Conservation (phyloP, 805 yeast species). For the Torulaspora quercuum region DNA sequence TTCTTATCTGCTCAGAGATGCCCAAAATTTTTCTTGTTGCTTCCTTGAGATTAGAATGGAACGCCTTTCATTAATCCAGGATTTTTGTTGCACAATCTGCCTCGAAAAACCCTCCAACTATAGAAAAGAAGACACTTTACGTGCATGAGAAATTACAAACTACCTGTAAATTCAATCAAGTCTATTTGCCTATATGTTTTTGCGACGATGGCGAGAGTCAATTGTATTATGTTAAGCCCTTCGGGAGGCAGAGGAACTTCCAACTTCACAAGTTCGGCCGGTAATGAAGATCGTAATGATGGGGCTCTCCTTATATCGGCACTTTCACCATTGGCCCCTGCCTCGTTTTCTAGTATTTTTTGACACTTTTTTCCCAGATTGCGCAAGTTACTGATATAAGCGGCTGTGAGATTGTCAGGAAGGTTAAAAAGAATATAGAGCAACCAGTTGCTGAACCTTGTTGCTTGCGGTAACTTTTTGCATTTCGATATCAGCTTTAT, state of each 20-base stretch:
- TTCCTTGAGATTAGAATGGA: no score
- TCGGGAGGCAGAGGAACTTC: conserved; percentile 10
- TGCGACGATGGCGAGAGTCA: conserved; percentile 23
- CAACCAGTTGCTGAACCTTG: conserved; percentile 26
- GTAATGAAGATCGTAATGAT: conserved; percentile 1
- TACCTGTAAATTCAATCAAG: no score
- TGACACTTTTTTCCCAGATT: conserved; percentile 32
- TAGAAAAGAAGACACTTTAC: no score
- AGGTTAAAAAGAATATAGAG: conserved; percentile 28
- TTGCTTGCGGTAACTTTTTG: conserved; percentile 14
- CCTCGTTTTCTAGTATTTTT: conserved; percentile 1
- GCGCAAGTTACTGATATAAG: conserved; percentile 28
- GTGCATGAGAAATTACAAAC: no score
- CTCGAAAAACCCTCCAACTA: no score
- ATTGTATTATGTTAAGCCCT: conserved; percentile 17
- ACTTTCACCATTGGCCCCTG: conserved; percentile 9
- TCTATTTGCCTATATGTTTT: conserved; percentile 30
- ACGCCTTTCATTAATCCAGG: no score
- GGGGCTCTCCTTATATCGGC: conserved; percentile 1
- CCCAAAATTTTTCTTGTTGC: no score
- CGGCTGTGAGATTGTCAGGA: conserved; percentile 28
- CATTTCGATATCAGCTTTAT: conserved; percentile 22
- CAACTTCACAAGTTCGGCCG: conserved; percentile 11
- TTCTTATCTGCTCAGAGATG: no score
- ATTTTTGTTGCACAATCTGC: no score